Evolutionary conservation across 495 filamentous ascomycete species (phyloP), one percentile per base, ranked within the genome.

Genomic region (Rostrohypoxylon terebratum): DNA sequence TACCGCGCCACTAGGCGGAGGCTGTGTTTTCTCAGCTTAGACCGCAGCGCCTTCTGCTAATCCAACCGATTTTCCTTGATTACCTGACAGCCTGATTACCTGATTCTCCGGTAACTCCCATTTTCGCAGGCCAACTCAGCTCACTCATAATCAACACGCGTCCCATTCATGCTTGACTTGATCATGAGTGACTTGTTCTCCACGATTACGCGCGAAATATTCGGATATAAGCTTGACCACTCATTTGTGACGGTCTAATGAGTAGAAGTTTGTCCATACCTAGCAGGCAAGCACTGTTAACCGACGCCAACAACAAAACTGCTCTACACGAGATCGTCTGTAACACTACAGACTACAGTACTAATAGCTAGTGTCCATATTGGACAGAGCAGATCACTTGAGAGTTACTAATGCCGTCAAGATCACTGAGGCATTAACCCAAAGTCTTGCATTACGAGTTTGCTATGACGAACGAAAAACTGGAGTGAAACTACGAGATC

Each of bases 61-160:
- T 44, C 61, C 33, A 65, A 38, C 47, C 40, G 16, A 16, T 51
- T 25, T 48, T 40, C 38, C 33, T 14, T 58, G n/a, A 69, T 64
- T 59, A 38, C 25, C 1, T 28, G n/a, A n/a, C n/a, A n/a, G n/a
- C n/a, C n/a, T n/a, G n/a, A n/a, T n/a, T n/a, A n/a, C n/a, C n/a
- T n/a, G n/a, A n/a, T n/a, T n/a, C n/a, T n/a, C n/a, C n/a, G 28
- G 21, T 70, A 64, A 59, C n/a, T 38, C 11, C 23, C 50, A 5
- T 5, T 54, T 54, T 31, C 20, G 23, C 28, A 34, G 38, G 53
- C 44, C 54, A 64, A 25, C 70, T 60, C 42, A 61, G 51, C 69
- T 59, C 53, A 44, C 8, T 33, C 61, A 63, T 65, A 59, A 65
- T 54, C 68, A 62, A 67, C 63, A 44, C 69, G 69, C 63, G 69